Percentiles rank a stretch among this genome's conserved stretches.
These are phyloP conservation scores for Cylindrodendrum hubeiense DNA, from an alignment of 2,329 filamentous ascomycete genomes.

Conservation along the genomic window DNA sequence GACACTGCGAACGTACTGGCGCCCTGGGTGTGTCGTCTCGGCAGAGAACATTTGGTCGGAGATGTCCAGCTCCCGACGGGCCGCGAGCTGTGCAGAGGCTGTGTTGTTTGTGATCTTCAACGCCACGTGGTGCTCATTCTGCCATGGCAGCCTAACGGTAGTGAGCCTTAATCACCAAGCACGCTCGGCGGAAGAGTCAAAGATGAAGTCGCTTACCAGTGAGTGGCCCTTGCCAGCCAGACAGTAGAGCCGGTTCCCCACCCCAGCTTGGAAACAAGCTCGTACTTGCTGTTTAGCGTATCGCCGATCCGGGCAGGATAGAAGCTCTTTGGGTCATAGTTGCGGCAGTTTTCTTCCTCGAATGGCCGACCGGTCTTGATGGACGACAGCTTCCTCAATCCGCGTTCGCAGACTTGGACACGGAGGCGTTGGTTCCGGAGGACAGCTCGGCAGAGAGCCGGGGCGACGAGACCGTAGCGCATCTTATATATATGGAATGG, in stretches of 20 bases:
- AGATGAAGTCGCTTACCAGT: conserved; percentile 38
- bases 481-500: conserved; percentile 1
- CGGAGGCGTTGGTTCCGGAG: conserved; percentile 17
- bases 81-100: conserved; percentile 35
- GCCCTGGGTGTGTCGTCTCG: conserved; percentile 37
- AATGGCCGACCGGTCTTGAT: conserved; percentile 20
- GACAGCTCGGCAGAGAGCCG: conserved; percentile 25
- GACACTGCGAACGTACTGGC: conserved; percentile 35
- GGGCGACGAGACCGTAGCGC: conserved; percentile 26
- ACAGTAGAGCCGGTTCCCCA: conserved; percentile 55
- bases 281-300: conserved; percentile 49
- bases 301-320: conserved; percentile 51
- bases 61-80: conserved; percentile 40
- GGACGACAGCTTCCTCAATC: conserved; percentile 27
- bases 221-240: conserved; percentile 49
- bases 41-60: conserved; percentile 39
- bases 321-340: conserved; percentile 45
- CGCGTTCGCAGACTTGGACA: conserved; percentile 4
- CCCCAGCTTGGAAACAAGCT: conserved; percentile 53
- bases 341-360: conserved; percentile 42
- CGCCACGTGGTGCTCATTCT: conserved; percentile 41
- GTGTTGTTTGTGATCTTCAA: conserved; percentile 47
- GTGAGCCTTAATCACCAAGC: not conserved
- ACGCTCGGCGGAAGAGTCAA: not conserved
- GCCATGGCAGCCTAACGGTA: conserved; percentile 39